Percentiles rank a stretch among this genome's conserved stretches.
Conservation (phyloP, 2,329 filamentous ascomycete genomes). For the Sarocladiaceae sp. region DNA sequence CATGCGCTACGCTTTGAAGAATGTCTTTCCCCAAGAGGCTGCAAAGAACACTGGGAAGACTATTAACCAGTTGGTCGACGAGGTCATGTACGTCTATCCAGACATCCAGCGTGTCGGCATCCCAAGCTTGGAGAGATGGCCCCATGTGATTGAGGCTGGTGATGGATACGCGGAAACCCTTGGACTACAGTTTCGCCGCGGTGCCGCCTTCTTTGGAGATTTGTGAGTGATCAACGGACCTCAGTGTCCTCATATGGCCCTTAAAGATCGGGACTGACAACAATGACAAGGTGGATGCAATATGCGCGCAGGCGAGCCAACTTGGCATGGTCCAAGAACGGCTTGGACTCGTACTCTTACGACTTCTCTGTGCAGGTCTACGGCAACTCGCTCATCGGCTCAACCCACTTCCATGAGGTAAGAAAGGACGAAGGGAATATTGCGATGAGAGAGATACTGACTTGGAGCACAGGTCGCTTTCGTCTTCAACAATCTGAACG, state of each 20-base stretch:
- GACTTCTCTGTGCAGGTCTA: conserved; percentile 20
- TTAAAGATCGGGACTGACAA: too few species aligned
- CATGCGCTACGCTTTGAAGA: conserved; percentile 14
- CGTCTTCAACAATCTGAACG: conserved; percentile 27
- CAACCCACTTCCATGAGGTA: conserved; percentile 28
- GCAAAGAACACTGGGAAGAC: conserved; percentile 16
- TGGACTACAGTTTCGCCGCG: conserved; percentile 20
- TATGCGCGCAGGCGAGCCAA: conserved; percentile 16
- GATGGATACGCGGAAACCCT: conserved; percentile 14
- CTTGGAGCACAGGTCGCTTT: conserved; percentile 24
- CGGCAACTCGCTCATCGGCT: conserved; percentile 14
- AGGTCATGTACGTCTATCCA: conserved; percentile 18
- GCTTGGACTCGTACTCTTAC: conserved; percentile 18
- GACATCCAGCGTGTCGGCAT: conserved; percentile 24
- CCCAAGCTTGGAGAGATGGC: conserved; percentile 20
- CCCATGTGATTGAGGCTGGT: conserved; percentile 17
- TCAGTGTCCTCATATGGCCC: too few species aligned
- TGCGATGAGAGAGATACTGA: neutral
- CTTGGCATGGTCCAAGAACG: conserved; percentile 16
- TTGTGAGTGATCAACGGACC: conserved; percentile 6
- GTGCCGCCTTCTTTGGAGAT: conserved; percentile 17
- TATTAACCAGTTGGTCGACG: conserved; percentile 14
- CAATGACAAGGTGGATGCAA: conserved; percentile 14
- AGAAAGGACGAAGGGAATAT: too few species aligned
- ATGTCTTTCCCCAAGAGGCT: conserved; percentile 11